Base-by-base conservation (phyloP, 108 stramenopile genomes). In the Epithemia pelagica region DNA sequence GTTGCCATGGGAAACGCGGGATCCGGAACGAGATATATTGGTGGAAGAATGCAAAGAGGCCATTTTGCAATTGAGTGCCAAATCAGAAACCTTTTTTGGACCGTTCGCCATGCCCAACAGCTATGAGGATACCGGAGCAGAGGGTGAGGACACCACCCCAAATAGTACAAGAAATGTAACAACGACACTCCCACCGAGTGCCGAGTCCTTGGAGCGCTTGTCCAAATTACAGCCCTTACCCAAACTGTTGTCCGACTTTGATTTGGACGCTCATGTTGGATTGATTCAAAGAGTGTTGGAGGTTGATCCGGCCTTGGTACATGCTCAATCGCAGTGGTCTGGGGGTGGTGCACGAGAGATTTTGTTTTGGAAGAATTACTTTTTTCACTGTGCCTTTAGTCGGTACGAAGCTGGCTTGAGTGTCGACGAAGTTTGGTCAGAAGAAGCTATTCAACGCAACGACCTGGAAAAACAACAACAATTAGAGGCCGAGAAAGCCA, bases 401-500 rank as follows among this genome's bases (percentile, higher is more conserved):
- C 74, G 92, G 53, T 91, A 89, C 64, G 88, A 94, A 69, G 88
- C 86, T 27, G 92, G 92, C 0, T 68, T 94, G 26, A 84, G 82
- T 58, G 80, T 94, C 71, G 92, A 94, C 70, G 92, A 94, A 76
- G 90, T 94, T 29, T 94, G 92, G 92, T 87, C 86, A 19, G 82
- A 76, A 21, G 71, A 86, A 25, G 67, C 77, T 1, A 46, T 46
- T 46, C 10, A 10, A 5, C 37, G 37, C 37, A 46, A 46, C 37
- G 37, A 46, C 15, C 15, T 46, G 37, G 37, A 46, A 46, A 46
- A 5, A 15, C 37, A 46, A 46, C 37, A 46, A 46, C 10, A 5
- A 46, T 15, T 46, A 15, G 65, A 80, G 46, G 52, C 72, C 22
- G 70, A 59, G n/a, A 61, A 54, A 37, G 54, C 5, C 10, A 46